Conservation (phyloP, 2,329 filamentous ascomycete species). For the Diaporthe sp. region DNA sequence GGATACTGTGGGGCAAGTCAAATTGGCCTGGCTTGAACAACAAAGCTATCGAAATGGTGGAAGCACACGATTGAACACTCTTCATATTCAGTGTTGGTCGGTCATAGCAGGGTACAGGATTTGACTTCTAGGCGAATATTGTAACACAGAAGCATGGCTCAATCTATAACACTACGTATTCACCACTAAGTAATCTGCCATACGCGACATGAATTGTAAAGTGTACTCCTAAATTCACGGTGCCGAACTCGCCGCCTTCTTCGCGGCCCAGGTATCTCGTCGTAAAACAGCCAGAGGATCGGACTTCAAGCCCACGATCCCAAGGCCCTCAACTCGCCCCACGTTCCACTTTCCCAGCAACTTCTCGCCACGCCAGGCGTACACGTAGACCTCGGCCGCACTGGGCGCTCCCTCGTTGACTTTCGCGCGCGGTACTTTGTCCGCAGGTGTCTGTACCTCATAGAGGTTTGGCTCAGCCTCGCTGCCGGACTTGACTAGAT, state of each 20-base stretch:
- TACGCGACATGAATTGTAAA: neutral
- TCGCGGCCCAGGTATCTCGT: constrained; percentile 8
- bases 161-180: neutral
- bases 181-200: neutral
- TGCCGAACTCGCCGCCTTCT: neutral
- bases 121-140: too few relatives aligned
- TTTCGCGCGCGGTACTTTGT: neutral
- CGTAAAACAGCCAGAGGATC: neutral
- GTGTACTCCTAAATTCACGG: neutral
- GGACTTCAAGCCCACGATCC: constrained; percentile 5
- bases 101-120: too few relatives aligned
- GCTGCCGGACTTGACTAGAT: neutral
- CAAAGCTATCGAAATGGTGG: constrained; percentile 17
- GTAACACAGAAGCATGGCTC: neutral
- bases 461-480: neutral
- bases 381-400: neutral
- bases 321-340: neutral
- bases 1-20: neutral
- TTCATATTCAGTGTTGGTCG: neutral
- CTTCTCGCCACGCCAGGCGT: constrained; percentile 7
- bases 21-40: constrained; percentile 14
- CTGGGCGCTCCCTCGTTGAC: constrained; percentile 17
- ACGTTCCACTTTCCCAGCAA: neutral
- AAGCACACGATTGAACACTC: constrained; percentile 1
- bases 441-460: neutral